Conservation (phyloP, 1,284 basidiomycete genomes). For the Tausonia pullulans region DNA sequence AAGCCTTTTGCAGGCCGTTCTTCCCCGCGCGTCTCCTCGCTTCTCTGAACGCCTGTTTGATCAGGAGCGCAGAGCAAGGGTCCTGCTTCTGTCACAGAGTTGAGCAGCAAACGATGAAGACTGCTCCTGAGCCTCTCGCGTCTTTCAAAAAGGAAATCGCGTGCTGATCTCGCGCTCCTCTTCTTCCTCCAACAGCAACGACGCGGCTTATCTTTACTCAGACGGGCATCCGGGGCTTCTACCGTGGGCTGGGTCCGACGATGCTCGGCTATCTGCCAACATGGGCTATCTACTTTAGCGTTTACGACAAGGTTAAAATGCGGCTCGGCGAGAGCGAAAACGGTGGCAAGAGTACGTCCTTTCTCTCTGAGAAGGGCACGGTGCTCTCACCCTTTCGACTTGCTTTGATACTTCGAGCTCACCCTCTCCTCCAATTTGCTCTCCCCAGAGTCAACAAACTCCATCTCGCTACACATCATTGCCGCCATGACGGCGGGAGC, state of each 20-base stretch:
- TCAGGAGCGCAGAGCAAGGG: not conserved
- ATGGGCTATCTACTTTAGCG: conserved; percentile 97
- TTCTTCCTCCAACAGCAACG: conserved; percentile 43
- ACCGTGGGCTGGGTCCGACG: conserved; percentile 89
- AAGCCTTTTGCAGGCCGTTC: not conserved
- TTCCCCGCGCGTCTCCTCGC: not conserved
- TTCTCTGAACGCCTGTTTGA: not conserved
- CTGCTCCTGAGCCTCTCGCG: not conserved
- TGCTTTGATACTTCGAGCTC: too few relatives aligned
- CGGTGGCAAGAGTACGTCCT: conserved; percentile 2
- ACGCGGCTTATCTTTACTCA: conserved; percentile 57
- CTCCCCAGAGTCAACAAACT: conserved; percentile 2
- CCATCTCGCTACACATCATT: conserved; percentile 53
- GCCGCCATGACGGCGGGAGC: conserved; percentile 90
- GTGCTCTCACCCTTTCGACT: too few relatives aligned
- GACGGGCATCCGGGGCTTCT: conserved; percentile 74
- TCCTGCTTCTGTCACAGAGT: not conserved
- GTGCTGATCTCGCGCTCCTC: not conserved
- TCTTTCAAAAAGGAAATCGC: not conserved
- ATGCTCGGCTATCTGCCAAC: conserved; percentile 84
- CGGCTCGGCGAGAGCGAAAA: conserved; percentile 45
- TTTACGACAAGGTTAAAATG: conserved; percentile 86
- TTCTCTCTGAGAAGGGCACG: not conserved
- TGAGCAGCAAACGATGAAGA: not conserved
- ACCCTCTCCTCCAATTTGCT: not conserved